A percentile compares a stretch with the other conserved stretches of the same genome.
These are phyloP conservation scores for Candida verbasci DNA, from an alignment of 805 yeast species.

Conservation along the genomic window DNA sequence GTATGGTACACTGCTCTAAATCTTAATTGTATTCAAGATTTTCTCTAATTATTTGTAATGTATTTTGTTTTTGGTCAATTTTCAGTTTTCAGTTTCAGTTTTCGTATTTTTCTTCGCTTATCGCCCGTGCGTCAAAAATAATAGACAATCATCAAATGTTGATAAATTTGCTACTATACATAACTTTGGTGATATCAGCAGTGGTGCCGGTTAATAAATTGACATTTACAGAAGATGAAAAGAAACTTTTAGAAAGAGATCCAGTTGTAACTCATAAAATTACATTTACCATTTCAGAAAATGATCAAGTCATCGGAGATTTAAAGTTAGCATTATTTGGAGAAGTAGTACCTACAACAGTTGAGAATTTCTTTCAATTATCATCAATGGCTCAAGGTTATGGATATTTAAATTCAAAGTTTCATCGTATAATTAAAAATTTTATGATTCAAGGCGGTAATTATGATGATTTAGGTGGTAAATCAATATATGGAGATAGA, in stretches of 20 bases:
- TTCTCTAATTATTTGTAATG: no score
- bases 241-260: slow-evolving; percentile 25
- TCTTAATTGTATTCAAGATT: no score
- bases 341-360: slow-evolving; percentile 51
- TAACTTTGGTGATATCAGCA: not conserved
- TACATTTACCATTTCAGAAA: slow-evolving; percentile 33
- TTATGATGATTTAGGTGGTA: slow-evolving; percentile 80
- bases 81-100: no score
- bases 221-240: not conserved
- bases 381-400: slow-evolving; percentile 24
- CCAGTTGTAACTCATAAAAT: slow-evolving; percentile 49
- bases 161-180: not conserved
- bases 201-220: slow-evolving; percentile 3
- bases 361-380: slow-evolving; percentile 28
- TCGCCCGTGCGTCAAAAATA: no score
- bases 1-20: no score
- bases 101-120: no score
- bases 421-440: slow-evolving; percentile 33
- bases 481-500: slow-evolving; percentile 50
- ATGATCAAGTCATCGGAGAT: slow-evolving; percentile 30
- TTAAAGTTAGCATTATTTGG: slow-evolving; percentile 64
- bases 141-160: not conserved
- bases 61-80: no score
- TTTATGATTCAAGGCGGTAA: slow-evolving; percentile 41
- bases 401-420: slow-evolving; percentile 70